Conservation (phyloP, 495 filamentous ascomycete genomes). For the Neurospora pannonica region DNA sequence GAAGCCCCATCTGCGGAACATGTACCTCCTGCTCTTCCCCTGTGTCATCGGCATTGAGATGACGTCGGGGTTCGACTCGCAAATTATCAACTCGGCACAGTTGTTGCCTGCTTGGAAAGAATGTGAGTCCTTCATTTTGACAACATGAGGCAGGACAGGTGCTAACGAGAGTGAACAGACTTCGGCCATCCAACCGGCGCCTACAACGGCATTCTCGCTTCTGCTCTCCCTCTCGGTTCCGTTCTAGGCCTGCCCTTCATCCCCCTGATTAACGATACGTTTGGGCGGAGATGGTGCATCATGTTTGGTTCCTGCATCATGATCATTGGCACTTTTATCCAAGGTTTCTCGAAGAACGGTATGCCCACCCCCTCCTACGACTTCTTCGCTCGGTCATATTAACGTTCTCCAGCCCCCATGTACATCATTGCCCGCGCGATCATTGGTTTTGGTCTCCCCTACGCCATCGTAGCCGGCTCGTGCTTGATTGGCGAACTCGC, state of each 20-base stretch:
- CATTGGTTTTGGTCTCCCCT: conserved; percentile 54
- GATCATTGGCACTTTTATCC: conserved; percentile 48
- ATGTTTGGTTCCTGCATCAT: conserved; percentile 49
- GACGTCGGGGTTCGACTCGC: conserved; percentile 63
- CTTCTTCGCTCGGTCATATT: conserved; percentile 6
- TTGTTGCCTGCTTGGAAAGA: conserved; percentile 47
- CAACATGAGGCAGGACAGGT: not conserved
- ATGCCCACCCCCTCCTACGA: conserved; percentile 2
- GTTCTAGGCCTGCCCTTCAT: conserved; percentile 50
- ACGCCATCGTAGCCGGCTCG: conserved; percentile 53
- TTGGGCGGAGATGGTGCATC: conserved; percentile 49
- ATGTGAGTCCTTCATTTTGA: conserved; percentile 33
- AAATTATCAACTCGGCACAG: conserved; percentile 60
- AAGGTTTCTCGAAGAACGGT: conserved; percentile 42
- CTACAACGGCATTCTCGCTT: conserved; percentile 38
- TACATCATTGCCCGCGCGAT: conserved; percentile 55
- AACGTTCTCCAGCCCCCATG: conserved; percentile 26
- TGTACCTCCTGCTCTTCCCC: conserved; percentile 57
- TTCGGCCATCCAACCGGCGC: conserved; percentile 35
- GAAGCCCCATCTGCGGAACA: conserved; percentile 49
- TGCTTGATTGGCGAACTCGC: conserved; percentile 55
- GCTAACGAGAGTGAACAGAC: conserved; percentile 13
- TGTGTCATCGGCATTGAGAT: conserved; percentile 62
- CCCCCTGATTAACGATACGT: conserved; percentile 44
- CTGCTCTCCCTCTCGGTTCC: conserved; percentile 34